Evolutionary conservation across 371 early-diverging fungal species (phyloP), one percentile per base, ranked within the genome.

Genomic region (Circinella umbellata): DNA sequence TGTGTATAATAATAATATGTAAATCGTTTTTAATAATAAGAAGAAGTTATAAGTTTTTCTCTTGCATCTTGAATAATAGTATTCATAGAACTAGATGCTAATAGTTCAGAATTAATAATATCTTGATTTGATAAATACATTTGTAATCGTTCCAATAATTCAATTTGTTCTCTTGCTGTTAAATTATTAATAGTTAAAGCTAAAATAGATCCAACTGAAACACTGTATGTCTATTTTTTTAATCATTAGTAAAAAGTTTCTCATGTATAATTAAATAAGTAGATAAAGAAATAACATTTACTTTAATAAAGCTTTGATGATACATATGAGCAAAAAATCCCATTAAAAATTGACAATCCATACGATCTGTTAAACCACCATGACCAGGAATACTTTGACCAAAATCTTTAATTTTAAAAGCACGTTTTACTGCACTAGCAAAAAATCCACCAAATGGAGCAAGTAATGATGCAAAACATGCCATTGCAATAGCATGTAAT

Each of bases 361-460:
- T 95, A 47, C 99, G 91, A 81, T 99, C 99, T 0, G 99, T 96
- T 64, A 99, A 83, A 15, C 99, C 99, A 67, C 99, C 99, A 73
- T 99, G 98, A 35, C 98, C 99, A 7, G 99, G 99, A 74, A 99
- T 99, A 53, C 92, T 91, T 67, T 96, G 91, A n/a, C 98, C 96
- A 80, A 99, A 99, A 79, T 99, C 99, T 76, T 99, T 99, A 76
- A 99, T 92, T 67, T 98, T 95, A 85, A 98, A 99, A 0, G 98
- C 98, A 47, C 99, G 89, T 82, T 99, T 99, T 54, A 96, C 92
- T 4, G 96, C 99, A 75, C 96, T 95, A 14, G 99, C 99, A 86
- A 99, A 97, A 88, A 99, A 99, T 5, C 99, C 99, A 53, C 99
- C 98, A 85, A 99, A 98, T 13, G 99, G 99, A 46, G 99, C 99